These are phyloP conservation scores for Wickerhamiella musiphila DNA, from an alignment of 805 yeast genomes.

Conservation along the genomic window DNA sequence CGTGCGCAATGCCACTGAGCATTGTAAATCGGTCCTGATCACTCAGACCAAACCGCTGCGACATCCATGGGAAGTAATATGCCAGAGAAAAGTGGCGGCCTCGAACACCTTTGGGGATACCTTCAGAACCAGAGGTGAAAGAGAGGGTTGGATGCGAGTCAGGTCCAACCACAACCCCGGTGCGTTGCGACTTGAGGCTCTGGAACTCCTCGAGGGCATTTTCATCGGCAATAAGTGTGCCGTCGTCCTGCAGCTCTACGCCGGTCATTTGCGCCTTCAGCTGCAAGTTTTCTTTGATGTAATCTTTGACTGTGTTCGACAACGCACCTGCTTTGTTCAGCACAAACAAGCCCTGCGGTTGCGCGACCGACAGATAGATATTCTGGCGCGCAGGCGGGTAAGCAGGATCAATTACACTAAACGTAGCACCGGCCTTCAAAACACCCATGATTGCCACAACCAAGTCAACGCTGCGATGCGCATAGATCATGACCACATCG, in stretches of 20 bases:
- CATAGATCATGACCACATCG: conserved; percentile 94
- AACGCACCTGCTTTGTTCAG: conserved; percentile 78
- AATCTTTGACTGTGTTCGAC: conserved; percentile 61
- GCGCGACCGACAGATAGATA: conserved; percentile 79
- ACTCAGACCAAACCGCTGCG: conserved; percentile 60
- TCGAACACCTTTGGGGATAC: conserved; percentile 94
- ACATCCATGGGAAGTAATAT: conserved; percentile 98
- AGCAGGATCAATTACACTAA: conserved; percentile 96
- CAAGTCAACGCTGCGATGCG: conserved; percentile 91
- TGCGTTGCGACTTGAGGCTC: conserved; percentile 33
- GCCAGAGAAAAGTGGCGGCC: conserved; percentile 96
- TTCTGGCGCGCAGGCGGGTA: conserved; percentile 98
- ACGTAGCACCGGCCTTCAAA: conserved; percentile 95
- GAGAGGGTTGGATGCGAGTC: conserved; percentile 94
- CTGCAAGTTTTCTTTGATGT: conserved; percentile 52
- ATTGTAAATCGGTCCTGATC: conserved; percentile 81
- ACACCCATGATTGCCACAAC: conserved; percentile 97
- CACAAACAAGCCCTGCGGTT: conserved; percentile 80
- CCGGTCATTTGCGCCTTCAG: conserved; percentile 62
- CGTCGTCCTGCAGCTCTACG: conserved; percentile 61
- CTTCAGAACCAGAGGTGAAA: conserved; percentile 96
- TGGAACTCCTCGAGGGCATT: conserved; percentile 26
- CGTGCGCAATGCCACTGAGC: conserved; percentile 98
- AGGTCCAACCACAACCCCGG: conserved; percentile 91
- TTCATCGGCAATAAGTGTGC: conserved; percentile 38